Base-by-base conservation (phyloP, 208 protist species). In the Acanthamoeba quina region DNA sequence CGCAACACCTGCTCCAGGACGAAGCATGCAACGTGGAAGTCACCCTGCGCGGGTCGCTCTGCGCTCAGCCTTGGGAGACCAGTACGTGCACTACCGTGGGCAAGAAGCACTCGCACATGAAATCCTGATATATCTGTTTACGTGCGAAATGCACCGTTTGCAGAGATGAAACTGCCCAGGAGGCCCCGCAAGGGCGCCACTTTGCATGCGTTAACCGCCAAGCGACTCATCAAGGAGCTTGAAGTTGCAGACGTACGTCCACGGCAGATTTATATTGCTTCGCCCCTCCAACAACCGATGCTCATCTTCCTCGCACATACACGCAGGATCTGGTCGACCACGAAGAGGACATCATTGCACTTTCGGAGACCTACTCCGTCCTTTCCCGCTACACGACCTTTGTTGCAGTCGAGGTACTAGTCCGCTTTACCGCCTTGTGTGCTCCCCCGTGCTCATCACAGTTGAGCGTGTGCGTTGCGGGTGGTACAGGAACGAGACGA, bases 331-430 rank as follows among this genome's bases (percentile, higher is more conserved):
- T 82, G 44, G 19, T 54, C 15, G 52, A 66, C 31, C 11, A 24
- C 15, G 56, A 89, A 52, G 52, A 89, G 13, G 82, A 62, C 11
- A 89, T 66, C 54, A 24, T 66, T 15, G 15, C 26, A 15, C 82
- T 89, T 0, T 68, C 54, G 6, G 56, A 60, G 34, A 89, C 82
- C 41, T 89, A 89, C 24, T 37, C n/a, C 0, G 96, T 96, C 26
- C 92, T 96, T 3, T 95, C 95, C 7, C 64, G 74, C 24, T 94
- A 93, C 52, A 96, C 96, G 3, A 94, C 58, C 29, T 96, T 96
- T 88, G 88, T 96, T 0, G 96, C 95, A 0, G 54, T 96, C 2
- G 82, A 89, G 72, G 72, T 82, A 52, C 15, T 21, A 13, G 15
- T 21, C 17, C 26, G 1, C 7, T 66, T 21, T 62, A 26, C 56